Evolutionary conservation across 495 filamentous ascomycete genomes (phyloP), one percentile per base, ranked within the genome.

Genomic region (Trichodelitschia bisporula): DNA sequence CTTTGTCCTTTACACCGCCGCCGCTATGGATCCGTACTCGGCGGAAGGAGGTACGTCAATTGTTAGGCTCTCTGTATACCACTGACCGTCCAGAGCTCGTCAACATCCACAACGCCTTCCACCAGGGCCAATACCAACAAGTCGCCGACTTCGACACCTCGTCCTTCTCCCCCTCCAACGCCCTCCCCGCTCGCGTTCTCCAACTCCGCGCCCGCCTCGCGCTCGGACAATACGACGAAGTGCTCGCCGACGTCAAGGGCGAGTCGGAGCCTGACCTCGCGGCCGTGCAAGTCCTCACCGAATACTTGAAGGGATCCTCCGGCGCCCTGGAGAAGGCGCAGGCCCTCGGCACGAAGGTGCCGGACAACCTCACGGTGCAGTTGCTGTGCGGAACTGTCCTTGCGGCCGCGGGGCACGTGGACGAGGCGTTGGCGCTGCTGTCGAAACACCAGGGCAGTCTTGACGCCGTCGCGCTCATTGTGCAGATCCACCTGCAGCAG

Each of bases 31-130:
- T 59, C 86, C 84, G 36, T 97, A 84, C 47, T 89, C 79, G 14
- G 64, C 77, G 41, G 86, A 93, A 59, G 80, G 79, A 59, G 70
- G 70, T 73, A 39, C 12, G 27, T 27, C 18, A 11, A 30, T 26
- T 10, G 30, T 19, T 19, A 28, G 13, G 15, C 9, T 19, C 26
- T 29, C 28, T 34, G 35, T 30, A 43, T 29, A 34, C 33, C 14
- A 37, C 36, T 15, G 8, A 19, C 16, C 24, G 29, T 30, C n/a
- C 45, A 75, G 86, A 97, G 57, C 69, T 97, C 41, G 69, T 91
- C 50, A 90, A 83, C 59, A 71, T 93, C 48, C 77, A 86, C 65
- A 90, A 74, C 56, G 66, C 77, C 58, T 93, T 91, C 66, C 75
- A 86, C 61, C 76, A 82, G 48, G 78, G 77, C 46, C 78, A 84